Conservation (phyloP, 306 rosid species). For the Styphnolobium japonicum region DNA sequence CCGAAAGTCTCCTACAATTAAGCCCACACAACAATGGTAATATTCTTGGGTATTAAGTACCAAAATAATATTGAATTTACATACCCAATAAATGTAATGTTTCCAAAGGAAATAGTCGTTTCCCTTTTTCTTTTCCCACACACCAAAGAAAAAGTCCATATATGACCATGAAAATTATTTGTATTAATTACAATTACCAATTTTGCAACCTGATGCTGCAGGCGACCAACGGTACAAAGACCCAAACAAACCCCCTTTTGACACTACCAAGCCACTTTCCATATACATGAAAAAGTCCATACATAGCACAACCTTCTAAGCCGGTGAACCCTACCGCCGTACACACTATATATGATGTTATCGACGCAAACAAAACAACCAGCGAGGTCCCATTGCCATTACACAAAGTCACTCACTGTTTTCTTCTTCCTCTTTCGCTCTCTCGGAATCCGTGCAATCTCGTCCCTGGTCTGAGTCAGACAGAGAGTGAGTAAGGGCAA, state of each 20-base stretch:
- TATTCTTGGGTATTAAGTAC: not conserved
- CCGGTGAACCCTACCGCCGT: constrained; percentile 32
- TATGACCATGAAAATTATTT: not conserved
- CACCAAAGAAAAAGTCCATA: not conserved
- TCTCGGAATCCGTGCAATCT: constrained; percentile 5
- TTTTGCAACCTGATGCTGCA: not conserved
- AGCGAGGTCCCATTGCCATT: not conserved
- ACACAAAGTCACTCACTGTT: not conserved
- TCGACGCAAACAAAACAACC: not conserved
- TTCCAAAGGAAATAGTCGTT: not conserved
- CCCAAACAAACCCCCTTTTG: not conserved
- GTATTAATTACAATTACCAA: not conserved
- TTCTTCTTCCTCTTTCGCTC: not conserved
- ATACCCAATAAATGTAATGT: not conserved
- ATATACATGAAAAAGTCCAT: not conserved
- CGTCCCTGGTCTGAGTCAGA: not conserved
- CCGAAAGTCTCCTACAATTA: not conserved
- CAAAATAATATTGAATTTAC: not conserved
- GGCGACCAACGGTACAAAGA: not conserved
- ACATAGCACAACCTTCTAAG: not conserved
- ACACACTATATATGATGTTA: constrained; percentile 30
- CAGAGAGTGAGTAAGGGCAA: not conserved
- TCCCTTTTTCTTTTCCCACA: not conserved
- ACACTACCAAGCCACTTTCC: not conserved
- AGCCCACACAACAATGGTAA: not conserved